Base-by-base conservation (phyloP, 805 yeast genomes). In the Starmerella geochares region DNA sequence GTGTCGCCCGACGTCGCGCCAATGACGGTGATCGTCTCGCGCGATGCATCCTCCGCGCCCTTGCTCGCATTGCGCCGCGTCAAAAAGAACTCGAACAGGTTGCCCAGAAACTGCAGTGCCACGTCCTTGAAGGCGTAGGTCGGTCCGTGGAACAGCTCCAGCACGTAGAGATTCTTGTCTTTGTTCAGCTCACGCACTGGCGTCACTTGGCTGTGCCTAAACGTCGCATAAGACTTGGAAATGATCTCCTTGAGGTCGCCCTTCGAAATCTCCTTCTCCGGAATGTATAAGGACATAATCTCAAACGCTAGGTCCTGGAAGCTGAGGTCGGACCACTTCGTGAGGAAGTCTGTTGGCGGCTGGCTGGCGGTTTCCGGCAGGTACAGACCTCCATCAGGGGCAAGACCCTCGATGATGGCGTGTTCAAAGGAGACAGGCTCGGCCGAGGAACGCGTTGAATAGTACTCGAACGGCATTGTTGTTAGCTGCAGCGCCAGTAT, bases 1-100 rank as follows among this genome's bases (percentile, higher is more conserved):
- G 99, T 92, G 63, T 92, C 99, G 64, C 99, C 99, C 42, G 95
- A 83, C 24, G 99, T 92, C 39, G 99, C 99, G 63, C 99, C 99
- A 51, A 92, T 96, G 57, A 92, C 97, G 33, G 99, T 92, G 62
- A 92, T 74, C 52, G 78, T 77, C 59, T 86, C 92, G 65, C 90
- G 76, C 58, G 76, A 74, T 52, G 74, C 75, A 48, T 71, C 72
- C 31, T 60, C 54, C 29, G 58, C 60, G 45, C 76, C 70, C 57
- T 72, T 64, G 29, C 71, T 73, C 47, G 62, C 65, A 35, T 92
- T 92, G 60, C 78, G 76, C 68, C 95, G 81, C 52, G 75, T 71
- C 60, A 92, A 72, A 69, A 92, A 92, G 69, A 77, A 92, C 69
- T 92, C 99, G 67, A 92, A 92, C 58, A 92, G 73, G 71, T 92